A percentile compares a stretch with the other conserved stretches of the same genome.
These are phyloP conservation scores for Chalciporus sp. DNA, from an alignment of 1,284 basidiomycete genomes.

Conservation along the genomic window DNA sequence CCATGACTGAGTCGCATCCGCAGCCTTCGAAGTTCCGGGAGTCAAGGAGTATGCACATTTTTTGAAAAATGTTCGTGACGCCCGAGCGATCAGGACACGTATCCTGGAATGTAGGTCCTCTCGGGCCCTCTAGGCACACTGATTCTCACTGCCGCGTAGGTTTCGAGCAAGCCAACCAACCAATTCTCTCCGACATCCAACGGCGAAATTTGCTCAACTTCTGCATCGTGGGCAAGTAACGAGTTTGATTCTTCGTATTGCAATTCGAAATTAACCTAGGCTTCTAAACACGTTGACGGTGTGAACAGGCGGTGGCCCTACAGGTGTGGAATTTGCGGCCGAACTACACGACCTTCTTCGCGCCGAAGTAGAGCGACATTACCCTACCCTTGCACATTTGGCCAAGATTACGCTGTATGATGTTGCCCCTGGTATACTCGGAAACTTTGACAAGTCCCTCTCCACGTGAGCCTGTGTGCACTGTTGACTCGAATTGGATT, in stretches of 20 bases:
- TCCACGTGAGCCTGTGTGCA: slow-evolving; percentile 49
- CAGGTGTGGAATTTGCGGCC: slow-evolving; percentile 84
- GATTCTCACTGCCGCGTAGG: slow-evolving; percentile 37
- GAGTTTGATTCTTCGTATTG: neutral
- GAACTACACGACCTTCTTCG: slow-evolving; percentile 86
- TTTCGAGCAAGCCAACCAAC: slow-evolving; percentile 82
- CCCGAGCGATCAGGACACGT: slow-evolving; percentile 74
- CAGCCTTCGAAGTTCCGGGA: slow-evolving; percentile 66
- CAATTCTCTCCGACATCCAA: slow-evolving; percentile 65
- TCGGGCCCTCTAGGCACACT: neutral
- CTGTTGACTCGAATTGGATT: slow-evolving; percentile 4
- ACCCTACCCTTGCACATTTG: slow-evolving; percentile 62
- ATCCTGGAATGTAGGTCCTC: slow-evolving; percentile 67
- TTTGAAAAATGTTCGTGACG: slow-evolving; percentile 82
- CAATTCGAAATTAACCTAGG: neutral
- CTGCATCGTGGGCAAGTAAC: slow-evolving; percentile 70
- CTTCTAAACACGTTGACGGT: slow-evolving; percentile 4
- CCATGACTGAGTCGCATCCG: slow-evolving; percentile 4
- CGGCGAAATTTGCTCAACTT: slow-evolving; percentile 74
- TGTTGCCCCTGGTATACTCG: slow-evolving; percentile 80
- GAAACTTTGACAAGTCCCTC: slow-evolving; percentile 74
- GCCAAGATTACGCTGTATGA: slow-evolving; percentile 80
- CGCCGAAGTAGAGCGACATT: slow-evolving; percentile 71
- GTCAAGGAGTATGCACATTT: slow-evolving; percentile 82
- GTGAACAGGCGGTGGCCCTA: slow-evolving; percentile 64